Evolutionary conservation across 1,284 basidiomycete species (phyloP).

Genomic region (Meira nashicola): DNA sequence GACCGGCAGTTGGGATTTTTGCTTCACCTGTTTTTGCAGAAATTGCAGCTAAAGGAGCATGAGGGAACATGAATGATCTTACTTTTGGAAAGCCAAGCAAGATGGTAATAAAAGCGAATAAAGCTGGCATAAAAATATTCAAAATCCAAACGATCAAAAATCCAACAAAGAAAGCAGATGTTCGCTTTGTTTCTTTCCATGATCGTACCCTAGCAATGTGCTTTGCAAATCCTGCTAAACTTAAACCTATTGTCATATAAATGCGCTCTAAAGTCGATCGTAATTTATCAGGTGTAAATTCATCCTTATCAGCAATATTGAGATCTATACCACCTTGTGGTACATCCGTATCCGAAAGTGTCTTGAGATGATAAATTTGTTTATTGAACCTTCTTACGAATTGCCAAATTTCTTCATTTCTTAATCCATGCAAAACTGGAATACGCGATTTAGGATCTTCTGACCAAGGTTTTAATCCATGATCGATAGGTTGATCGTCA

Average conservation of each 20-base stretch:
- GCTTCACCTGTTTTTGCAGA: conserved; percentile 43
- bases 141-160: conserved; percentile 21
- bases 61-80: conserved; percentile 58
- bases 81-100: conserved; percentile 58
- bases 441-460: conserved; percentile 33
- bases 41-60: conserved; percentile 56
- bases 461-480: conserved; percentile 20
- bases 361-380: conserved; percentile 56
- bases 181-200: conserved; percentile 59
- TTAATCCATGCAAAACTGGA: conserved; percentile 49
- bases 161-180: conserved; percentile 52
- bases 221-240: conserved; percentile 56
- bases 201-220: conserved; percentile 59
- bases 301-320: conserved; percentile 56
- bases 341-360: conserved; percentile 26
- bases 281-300: conserved; percentile 59
- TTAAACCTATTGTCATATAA: conserved; percentile 58
- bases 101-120: conserved; percentile 53
- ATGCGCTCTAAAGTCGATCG: conserved; percentile 59
- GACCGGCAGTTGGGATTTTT: conserved; percentile 43
- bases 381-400: conserved; percentile 57
- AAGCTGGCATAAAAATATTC: conserved; percentile 31
- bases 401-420: conserved; percentile 56
- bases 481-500: too few species aligned
- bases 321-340: conserved; percentile 54